phyloP scores from a whole-genome alignment of 441 rosid genomes.

The Flueggea neowawraea region DNA sequence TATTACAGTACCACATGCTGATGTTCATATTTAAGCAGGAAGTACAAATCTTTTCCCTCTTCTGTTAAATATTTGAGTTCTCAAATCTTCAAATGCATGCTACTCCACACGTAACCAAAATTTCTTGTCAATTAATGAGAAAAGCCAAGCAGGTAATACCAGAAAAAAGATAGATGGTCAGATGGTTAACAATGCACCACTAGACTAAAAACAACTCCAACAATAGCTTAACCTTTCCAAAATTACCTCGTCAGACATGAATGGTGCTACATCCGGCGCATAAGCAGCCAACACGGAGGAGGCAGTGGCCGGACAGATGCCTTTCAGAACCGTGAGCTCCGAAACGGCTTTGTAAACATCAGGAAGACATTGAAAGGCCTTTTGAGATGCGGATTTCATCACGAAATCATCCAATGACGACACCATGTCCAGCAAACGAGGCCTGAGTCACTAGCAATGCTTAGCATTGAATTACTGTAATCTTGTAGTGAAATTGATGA shows the following conservation, averaged over 20 bases:
- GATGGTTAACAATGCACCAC: no score
- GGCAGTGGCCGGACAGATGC: conserved; percentile 91
- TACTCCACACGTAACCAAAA: no score
- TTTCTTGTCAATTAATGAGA: no score
- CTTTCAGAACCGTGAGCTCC: conserved; percentile 77
- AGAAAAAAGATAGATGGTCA: no score
- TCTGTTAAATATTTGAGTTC: no score
- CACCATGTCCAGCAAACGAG: conserved; percentile 68
- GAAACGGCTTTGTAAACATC: conserved; percentile 62
- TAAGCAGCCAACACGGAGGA: conserved; percentile 88
- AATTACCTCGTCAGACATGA: conserved; percentile 88
- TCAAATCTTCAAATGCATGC: no score
- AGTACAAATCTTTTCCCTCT: no score
- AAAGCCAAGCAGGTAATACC: no score
- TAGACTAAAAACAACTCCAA: background rate
- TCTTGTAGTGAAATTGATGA: background rate
- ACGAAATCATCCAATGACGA: conserved; percentile 64
- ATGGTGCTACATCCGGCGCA: conserved; percentile 75
- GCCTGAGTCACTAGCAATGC: conserved; percentile 32
- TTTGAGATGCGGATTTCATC: conserved; percentile 67
- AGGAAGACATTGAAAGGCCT: conserved; percentile 75
- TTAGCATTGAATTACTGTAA: no score
- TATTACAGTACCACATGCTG: no score
- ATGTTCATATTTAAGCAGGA: no score
- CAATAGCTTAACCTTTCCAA: background rate